Conservation (phyloP, 352 stramenopile genomes). For the Globisporangium canariense region DNA sequence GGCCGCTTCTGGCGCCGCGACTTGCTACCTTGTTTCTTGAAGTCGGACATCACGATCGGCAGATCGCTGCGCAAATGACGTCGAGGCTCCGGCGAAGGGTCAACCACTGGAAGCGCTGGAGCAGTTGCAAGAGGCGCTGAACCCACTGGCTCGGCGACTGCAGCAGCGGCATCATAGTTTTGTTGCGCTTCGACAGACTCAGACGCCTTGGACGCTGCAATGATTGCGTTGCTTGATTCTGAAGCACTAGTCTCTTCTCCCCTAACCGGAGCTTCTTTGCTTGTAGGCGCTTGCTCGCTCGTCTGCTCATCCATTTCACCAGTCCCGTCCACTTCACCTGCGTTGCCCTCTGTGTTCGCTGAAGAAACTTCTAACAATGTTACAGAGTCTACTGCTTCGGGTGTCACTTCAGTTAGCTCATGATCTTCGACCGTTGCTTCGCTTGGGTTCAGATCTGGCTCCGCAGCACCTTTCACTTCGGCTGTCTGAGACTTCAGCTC, state of each 20-base stretch:
- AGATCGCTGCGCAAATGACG: conserved; percentile 44
- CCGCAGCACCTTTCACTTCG: no score
- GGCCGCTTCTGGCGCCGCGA: conserved; percentile 41
- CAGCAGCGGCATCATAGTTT: background rate
- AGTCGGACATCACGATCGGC: conserved; percentile 34
- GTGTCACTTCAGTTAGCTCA: background rate
- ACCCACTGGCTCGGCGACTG: background rate
- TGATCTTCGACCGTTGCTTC: background rate
- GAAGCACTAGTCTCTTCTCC: background rate
- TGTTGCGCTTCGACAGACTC: background rate
- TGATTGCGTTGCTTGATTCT: background rate
- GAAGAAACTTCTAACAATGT: no score
- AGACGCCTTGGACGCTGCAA: background rate
- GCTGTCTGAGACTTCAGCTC: background rate
- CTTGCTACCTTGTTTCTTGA: conserved; percentile 62
- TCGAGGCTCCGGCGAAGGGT: conserved; percentile 37
- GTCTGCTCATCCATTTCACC: background rate
- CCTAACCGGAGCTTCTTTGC: background rate
- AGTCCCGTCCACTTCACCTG: background rate
- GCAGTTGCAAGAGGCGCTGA: background rate
- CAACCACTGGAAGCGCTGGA: conserved; percentile 42
- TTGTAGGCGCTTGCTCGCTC: background rate
- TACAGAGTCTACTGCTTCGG: background rate
- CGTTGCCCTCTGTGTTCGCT: background rate
- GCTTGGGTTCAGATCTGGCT: background rate